Conservation (phyloP, 352 stramenopile species). For the Phytophthora lateralis region DNA sequence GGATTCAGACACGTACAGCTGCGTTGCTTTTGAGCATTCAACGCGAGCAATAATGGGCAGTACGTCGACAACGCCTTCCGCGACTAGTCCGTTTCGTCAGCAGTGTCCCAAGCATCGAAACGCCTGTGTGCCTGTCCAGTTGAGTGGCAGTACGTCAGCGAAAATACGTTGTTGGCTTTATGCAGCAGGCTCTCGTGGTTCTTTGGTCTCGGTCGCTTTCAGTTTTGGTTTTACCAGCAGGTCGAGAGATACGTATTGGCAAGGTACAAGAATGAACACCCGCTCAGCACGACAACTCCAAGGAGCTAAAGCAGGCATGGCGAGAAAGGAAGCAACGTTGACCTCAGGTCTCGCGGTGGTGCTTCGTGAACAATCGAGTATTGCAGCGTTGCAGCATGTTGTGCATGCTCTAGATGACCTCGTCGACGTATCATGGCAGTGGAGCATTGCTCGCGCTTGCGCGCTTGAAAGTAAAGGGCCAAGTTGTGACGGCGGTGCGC, state of each 20-base stretch:
- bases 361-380: conserved; percentile 20
- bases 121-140: conserved; percentile 11
- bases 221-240: conserved; percentile 19
- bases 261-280: conserved; percentile 8
- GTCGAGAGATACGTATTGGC: background rate
- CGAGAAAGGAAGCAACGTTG: conserved; percentile 23
- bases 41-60: background rate
- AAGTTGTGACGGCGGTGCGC: conserved; percentile 13
- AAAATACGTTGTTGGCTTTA: conserved; percentile 1
- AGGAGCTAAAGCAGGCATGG: background rate
- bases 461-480: conserved; percentile 12
- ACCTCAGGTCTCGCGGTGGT: conserved; percentile 30
- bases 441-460: conserved; percentile 36
- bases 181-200: conserved; percentile 3
- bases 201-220: background rate
- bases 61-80: background rate
- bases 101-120: conserved; percentile 15
- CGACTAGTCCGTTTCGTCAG: conserved; percentile 27
- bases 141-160: conserved; percentile 5
- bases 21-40: conserved; percentile 1
- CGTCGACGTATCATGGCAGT: conserved; percentile 36
- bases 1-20: background rate
- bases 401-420: conserved; percentile 30
- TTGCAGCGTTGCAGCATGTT: conserved; percentile 33
- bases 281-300: background rate